Conservation (phyloP, 2,329 filamentous ascomycete species). For the Pseudocercospora pini-densiflorae region DNA sequence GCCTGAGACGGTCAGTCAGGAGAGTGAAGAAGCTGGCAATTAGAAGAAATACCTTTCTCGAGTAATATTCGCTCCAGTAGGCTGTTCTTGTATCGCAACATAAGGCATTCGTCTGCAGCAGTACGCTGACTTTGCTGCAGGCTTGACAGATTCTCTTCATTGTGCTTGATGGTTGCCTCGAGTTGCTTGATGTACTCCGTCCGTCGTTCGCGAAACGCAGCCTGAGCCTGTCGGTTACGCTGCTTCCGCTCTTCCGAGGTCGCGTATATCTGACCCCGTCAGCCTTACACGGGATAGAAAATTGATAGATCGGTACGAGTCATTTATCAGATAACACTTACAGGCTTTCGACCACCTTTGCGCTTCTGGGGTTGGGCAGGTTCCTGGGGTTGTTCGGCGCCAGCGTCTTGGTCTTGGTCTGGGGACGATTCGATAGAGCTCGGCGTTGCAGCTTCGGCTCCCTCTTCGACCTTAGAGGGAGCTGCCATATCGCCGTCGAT, state of each 20-base stretch:
- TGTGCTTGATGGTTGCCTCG: slow-evolving; percentile 94
- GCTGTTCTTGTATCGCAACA: slow-evolving; percentile 99
- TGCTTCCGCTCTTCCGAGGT: slow-evolving; percentile 99
- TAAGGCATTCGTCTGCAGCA: slow-evolving; percentile 94
- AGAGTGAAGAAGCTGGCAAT: neutral
- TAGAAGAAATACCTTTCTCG: slow-evolving; percentile 75
- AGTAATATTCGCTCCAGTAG: slow-evolving; percentile 91
- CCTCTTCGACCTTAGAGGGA: slow-evolving; percentile 51
- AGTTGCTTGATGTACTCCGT: slow-evolving; percentile 99
- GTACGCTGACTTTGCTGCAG: slow-evolving; percentile 92
- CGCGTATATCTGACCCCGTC: slow-evolving; percentile 80
- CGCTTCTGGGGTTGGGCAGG: slow-evolving; percentile 72
- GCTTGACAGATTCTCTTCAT: slow-evolving; percentile 91
- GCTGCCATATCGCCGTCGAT: slow-evolving; percentile 48
- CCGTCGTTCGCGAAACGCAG: slow-evolving; percentile 92
- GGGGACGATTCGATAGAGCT: slow-evolving; percentile 55
- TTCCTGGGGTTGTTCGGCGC: slow-evolving; percentile 47
- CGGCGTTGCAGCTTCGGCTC: slow-evolving; percentile 49
- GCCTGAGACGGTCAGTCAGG: slow-evolving; percentile 56
- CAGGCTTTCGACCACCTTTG: slow-evolving; percentile 96
- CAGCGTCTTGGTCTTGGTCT: slow-evolving; percentile 51
- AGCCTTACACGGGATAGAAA: slow-evolving; percentile 22
- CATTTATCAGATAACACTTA: slow-evolving; percentile 56
- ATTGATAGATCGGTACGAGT: slow-evolving; percentile 18
- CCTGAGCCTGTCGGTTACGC: slow-evolving; percentile 94